These are phyloP conservation scores for Alternaria sp. DNA, from an alignment of 2,329 filamentous ascomycete genomes.

Conservation along the genomic window DNA sequence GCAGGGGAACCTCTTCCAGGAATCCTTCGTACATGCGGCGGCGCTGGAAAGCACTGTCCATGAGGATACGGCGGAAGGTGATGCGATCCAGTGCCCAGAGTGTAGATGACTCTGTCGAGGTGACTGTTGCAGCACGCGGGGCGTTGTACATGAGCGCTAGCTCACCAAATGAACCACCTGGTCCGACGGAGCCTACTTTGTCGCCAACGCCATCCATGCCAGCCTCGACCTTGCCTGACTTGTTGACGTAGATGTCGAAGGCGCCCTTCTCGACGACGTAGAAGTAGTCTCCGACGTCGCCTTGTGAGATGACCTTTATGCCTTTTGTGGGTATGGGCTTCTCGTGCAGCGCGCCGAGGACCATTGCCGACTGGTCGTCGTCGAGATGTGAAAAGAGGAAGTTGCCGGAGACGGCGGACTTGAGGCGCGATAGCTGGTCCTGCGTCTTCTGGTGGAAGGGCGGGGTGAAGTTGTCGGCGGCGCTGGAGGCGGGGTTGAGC, in stretches of 20 bases:
- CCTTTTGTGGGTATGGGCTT: slow-evolving; percentile 94
- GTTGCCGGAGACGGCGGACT: slow-evolving; percentile 82
- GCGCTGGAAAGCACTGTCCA: slow-evolving; percentile 96
- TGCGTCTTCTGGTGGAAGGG: slow-evolving; percentile 82
- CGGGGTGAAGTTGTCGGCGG: slow-evolving; percentile 87
- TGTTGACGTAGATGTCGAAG: slow-evolving; percentile 91
- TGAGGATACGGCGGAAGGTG: slow-evolving; percentile 95
- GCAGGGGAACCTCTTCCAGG: slow-evolving; percentile 88
- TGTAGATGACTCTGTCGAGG: slow-evolving; percentile 81
- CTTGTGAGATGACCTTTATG: slow-evolving; percentile 90
- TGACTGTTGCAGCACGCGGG: slow-evolving; percentile 90
- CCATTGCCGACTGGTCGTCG: slow-evolving; percentile 86
- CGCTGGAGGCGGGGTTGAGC: slow-evolving; percentile 83
- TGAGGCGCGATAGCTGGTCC: slow-evolving; percentile 81
- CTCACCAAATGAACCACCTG: slow-evolving; percentile 94
- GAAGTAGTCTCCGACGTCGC: slow-evolving; percentile 95
- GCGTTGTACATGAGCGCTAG: slow-evolving; percentile 98
- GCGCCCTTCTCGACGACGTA: slow-evolving; percentile 92
- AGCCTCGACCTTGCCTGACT: slow-evolving; percentile 75
- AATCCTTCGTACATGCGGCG: slow-evolving; percentile 97
- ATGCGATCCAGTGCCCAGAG: slow-evolving; percentile 95
- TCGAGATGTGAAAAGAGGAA: slow-evolving; percentile 95
- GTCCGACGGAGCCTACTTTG: slow-evolving; percentile 80
- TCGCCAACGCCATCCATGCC: slow-evolving; percentile 82
- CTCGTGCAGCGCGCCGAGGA: slow-evolving; percentile 89